Evolutionary conservation across 805 yeast species (phyloP), one percentile per base, ranked within the genome.

Genomic region (Hemisphaericaspora nanyangensis): DNA sequence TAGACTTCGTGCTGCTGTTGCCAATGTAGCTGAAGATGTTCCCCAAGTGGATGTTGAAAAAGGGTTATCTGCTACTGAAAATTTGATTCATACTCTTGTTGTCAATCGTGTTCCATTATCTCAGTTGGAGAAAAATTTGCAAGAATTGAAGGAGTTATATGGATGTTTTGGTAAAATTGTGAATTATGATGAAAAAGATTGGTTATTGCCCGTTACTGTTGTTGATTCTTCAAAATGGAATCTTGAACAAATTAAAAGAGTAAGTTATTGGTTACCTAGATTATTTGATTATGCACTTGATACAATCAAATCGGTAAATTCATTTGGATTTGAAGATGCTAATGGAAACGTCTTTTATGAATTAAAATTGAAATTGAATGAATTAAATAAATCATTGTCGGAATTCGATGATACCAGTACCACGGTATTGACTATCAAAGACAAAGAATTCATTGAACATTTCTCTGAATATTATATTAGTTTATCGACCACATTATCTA

Each of bases 1-100:
- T 3, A 70, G 91, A 33, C 63, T 91, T 40, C 74, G 95, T 51
- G 74, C 81, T 15, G 65, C 85, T 2, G 79, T 82, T 8, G 59
- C 78, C 2, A 68, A 68, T 11, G 76, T 80, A 11, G 74, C 80
- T 7, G 83, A 78, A 6, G 97, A 88, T 50, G 79, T 86, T 17
- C 93, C 96, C 3, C 74, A 72, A 11, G 65, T 75, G 2, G 95
- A 85, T 54, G 74, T 85, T 22, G 84, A 79, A 44, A 82, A 81
- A 47, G 95, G 89, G 28, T 65, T 88, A 50, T 88, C 89, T 7
- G 79, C 80, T 7, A 65, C 79, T 2, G 97, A 91, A 51, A 82
- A 87, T 55, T 55, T 87, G 35, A 56, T 89, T 3, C 76, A 72
- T 41, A 64, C 76, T 2, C 58, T 89, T 45, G 65, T 84, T 13